Percentiles rank a stretch among this genome's conserved stretches.
phyloP scores from a whole-genome alignment of 2,329 filamentous ascomycete species.

The Verticillium alfalfae region DNA sequence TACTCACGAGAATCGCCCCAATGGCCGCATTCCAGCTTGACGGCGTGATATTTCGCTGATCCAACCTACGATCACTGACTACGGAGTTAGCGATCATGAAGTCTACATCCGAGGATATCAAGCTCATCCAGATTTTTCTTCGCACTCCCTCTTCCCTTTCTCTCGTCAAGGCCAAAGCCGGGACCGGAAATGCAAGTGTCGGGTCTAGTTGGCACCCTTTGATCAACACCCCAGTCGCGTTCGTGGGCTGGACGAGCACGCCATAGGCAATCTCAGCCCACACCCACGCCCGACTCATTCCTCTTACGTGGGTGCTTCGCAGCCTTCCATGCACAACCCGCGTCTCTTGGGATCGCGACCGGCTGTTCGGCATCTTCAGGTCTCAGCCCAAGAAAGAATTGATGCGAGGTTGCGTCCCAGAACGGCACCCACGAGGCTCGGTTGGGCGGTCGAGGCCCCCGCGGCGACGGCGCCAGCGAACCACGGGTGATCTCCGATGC shows the following conservation, averaged over 20 bases:
- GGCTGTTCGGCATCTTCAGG: background rate
- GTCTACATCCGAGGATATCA: background rate
- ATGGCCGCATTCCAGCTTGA: background rate
- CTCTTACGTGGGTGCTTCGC: background rate
- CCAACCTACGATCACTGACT: background rate
- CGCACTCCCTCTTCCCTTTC: no score
- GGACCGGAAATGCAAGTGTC: background rate
- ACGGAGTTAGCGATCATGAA: background rate
- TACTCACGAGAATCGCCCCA: background rate
- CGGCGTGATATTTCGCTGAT: background rate
- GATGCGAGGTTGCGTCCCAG: background rate
- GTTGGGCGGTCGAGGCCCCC: background rate
- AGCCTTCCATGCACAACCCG: background rate
- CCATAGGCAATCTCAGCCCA: background rate
- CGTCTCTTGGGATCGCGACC: background rate
- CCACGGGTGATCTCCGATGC: background rate
- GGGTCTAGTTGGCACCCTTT: background rate
- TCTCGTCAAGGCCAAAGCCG: background rate
- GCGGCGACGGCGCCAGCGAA: background rate
- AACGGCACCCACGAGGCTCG: background rate
- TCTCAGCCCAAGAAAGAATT: background rate
- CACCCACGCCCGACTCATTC: background rate
- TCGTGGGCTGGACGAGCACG: background rate
- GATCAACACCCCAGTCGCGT: background rate
- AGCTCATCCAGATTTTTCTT: background rate